Evolutionary conservation across 495 filamentous ascomycete genomes (phyloP).

Genomic region (Parathielavia appendiculata): DNA sequence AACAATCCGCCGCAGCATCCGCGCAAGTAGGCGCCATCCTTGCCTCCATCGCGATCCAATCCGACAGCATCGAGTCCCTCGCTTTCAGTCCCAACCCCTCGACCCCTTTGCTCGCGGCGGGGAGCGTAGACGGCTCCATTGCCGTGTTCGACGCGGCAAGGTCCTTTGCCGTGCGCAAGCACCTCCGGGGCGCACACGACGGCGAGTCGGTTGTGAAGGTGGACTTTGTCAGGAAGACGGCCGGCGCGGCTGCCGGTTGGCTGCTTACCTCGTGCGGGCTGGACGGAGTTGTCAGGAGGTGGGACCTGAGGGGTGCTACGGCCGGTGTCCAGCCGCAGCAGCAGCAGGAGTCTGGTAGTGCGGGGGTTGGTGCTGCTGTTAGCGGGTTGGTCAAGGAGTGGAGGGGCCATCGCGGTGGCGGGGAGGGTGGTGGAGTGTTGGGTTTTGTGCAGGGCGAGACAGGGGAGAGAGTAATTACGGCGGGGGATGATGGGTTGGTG

Average conservation of each 20-base stretch:
- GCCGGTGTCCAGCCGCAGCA: constrained; percentile 27
- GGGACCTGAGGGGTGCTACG: constrained; percentile 81
- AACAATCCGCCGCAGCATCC: constrained; percentile 32
- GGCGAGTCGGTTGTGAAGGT: constrained; percentile 84
- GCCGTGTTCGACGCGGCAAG: constrained; percentile 80
- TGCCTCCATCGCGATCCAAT: constrained; percentile 58
- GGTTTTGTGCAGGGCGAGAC: constrained; percentile 74
- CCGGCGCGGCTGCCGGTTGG: constrained; percentile 40
- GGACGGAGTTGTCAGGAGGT: constrained; percentile 79
- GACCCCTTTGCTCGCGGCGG: constrained; percentile 71
- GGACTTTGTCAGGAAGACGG: constrained; percentile 64
- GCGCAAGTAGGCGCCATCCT: constrained; percentile 77
- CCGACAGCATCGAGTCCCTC: constrained; percentile 70
- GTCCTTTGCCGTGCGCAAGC: constrained; percentile 71
- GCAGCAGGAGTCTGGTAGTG: constrained; percentile 21
- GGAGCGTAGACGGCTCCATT: constrained; percentile 86
- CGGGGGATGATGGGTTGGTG: constrained; percentile 76
- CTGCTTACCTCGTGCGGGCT: constrained; percentile 77
- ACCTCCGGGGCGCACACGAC: constrained; percentile 76
- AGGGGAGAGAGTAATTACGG: constrained; percentile 71
- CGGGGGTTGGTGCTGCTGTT: constrained; percentile 19
- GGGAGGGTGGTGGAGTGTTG: constrained; percentile 81
- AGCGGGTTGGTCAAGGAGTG: constrained; percentile 71
- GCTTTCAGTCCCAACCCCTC: constrained; percentile 59
- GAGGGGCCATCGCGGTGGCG: constrained; percentile 70